Percentiles rank a stretch among this genome's conserved stretches.
phyloP scores from a whole-genome alignment of 495 filamentous ascomycete genomes.

The Ascodesmis nigricans region DNA sequence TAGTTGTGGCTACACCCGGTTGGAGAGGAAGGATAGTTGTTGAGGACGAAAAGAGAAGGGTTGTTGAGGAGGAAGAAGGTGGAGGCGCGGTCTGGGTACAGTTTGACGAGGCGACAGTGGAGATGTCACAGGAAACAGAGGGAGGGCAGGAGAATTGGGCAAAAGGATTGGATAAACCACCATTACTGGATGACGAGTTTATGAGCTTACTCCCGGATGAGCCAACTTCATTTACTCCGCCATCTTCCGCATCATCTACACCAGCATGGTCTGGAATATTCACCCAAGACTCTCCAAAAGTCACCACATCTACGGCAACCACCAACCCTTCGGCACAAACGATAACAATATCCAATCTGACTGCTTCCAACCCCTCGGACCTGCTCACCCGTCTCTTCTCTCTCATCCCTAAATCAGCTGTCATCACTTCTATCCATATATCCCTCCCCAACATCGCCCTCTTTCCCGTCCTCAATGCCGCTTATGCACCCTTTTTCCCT shows the following conservation, averaged over 20 bases:
- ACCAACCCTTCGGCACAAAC: conserved; percentile 4
- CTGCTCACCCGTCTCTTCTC: conserved; percentile 9
- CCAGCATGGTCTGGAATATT: too few species aligned
- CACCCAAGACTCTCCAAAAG: too few species aligned
- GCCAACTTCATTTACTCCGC: too few species aligned
- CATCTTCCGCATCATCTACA: too few species aligned
- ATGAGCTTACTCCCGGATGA: too few species aligned
- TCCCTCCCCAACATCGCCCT: conserved; percentile 58
- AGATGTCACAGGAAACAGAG: conserved; percentile 26
- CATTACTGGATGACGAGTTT: conserved; percentile 29
- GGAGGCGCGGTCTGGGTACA: conserved; percentile 49
- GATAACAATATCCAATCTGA: too few species aligned
- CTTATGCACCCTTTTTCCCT: conserved; percentile 48
- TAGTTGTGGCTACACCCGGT: conserved; percentile 59
- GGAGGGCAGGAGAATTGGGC: conserved; percentile 24
- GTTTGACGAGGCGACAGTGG: conserved; percentile 35
- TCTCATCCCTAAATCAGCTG: conserved; percentile 13
- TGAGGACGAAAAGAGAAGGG: conserved; percentile 28
- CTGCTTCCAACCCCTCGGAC: too few species aligned
- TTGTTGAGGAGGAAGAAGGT: conserved; percentile 33
- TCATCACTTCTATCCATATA: conserved; percentile 52
- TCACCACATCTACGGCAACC: too few species aligned
- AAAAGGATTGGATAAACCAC: conserved; percentile 29
- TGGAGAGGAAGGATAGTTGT: conserved; percentile 45
- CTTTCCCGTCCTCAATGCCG: conserved; percentile 48